A percentile compares a stretch with the other conserved stretches of the same genome.
phyloP scores from a whole-genome alignment of 1,284 basidiomycete species.

The Stygiomarasmius scandens region DNA sequence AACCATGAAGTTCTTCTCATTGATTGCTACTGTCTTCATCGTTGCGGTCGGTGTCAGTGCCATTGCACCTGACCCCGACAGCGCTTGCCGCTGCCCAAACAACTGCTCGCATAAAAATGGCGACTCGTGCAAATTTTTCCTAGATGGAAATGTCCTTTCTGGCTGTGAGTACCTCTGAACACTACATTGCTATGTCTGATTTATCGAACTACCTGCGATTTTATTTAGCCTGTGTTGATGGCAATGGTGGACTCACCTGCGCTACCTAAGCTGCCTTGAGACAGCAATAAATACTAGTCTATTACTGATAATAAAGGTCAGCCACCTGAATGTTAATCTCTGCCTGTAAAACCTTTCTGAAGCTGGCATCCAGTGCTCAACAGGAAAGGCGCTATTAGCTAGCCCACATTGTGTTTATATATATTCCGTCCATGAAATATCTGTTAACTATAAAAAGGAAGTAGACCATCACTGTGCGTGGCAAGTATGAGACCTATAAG shows the following conservation, averaged over 20 bases:
- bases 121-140: conserved; percentile 4
- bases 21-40: conserved; percentile 2
- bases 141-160: conserved; percentile 3
- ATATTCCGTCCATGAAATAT: no score
- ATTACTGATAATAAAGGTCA: no score
- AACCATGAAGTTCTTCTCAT: conserved; percentile 5
- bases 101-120: conserved; percentile 6
- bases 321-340: no score
- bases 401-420: no score
- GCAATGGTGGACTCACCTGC: conserved; percentile 8
- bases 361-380: no score
- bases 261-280: no score
- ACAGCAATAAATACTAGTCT: no score
- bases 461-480: no score
- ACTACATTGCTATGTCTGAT: background rate
- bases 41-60: conserved; percentile 5
- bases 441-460: no score
- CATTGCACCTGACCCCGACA: conserved; percentile 6
- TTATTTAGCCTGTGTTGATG: conserved; percentile 3
- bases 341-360: no score
- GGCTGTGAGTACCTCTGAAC: background rate
- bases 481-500: no score
- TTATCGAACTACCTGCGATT: background rate
- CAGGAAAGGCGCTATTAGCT: no score
- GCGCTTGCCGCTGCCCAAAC: conserved; percentile 1